These are phyloP conservation scores for Cochlearia excelsa DNA, from an alignment of 345 rosid species.

Conservation along the genomic window DNA sequence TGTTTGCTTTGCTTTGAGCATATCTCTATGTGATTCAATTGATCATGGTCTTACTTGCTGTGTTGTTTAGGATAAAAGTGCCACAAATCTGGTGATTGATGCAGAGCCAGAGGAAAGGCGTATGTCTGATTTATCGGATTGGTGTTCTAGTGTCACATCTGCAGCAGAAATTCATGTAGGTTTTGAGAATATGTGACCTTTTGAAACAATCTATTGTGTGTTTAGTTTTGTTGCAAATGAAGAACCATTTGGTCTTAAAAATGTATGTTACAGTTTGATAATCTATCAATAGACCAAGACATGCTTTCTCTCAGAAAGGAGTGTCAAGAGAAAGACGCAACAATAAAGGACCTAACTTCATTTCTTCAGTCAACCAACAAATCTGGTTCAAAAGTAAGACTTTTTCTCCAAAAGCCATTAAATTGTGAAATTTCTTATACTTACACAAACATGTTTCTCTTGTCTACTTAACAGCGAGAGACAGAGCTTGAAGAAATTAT, in stretches of 20 bases:
- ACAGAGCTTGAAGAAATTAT: slow-evolving; percentile 76
- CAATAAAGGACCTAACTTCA: slow-evolving; percentile 64
- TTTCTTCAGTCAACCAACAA: slow-evolving; percentile 52
- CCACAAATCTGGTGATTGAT: slow-evolving; percentile 30
- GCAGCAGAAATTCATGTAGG: slow-evolving; percentile 71
- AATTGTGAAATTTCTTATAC: background rate
- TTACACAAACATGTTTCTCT: slow-evolving; percentile 9
- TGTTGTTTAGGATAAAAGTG: slow-evolving; percentile 42
- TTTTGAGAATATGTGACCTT: background rate
- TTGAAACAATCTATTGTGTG: slow-evolving; percentile 4
- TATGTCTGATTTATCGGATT: slow-evolving; percentile 94
- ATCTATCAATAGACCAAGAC: slow-evolving; percentile 63
- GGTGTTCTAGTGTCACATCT: slow-evolving; percentile 89
- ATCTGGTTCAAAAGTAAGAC: slow-evolving; percentile 61
- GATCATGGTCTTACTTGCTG: slow-evolving; percentile 1
- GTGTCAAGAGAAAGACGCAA: slow-evolving; percentile 78
- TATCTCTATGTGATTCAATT: background rate
- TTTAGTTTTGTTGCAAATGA: slow-evolving; percentile 20
- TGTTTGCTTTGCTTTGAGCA: background rate
- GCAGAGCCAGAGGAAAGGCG: slow-evolving; percentile 87
- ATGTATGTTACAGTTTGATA: slow-evolving; percentile 47
- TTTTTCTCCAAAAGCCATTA: background rate
- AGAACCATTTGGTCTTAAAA: slow-evolving; percentile 1
- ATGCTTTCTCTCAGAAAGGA: slow-evolving; percentile 60
- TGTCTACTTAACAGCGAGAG: slow-evolving; percentile 49